phyloP scores from a whole-genome alignment of 208 protist genomes.

The Acanthamoeba triangularis region DNA sequence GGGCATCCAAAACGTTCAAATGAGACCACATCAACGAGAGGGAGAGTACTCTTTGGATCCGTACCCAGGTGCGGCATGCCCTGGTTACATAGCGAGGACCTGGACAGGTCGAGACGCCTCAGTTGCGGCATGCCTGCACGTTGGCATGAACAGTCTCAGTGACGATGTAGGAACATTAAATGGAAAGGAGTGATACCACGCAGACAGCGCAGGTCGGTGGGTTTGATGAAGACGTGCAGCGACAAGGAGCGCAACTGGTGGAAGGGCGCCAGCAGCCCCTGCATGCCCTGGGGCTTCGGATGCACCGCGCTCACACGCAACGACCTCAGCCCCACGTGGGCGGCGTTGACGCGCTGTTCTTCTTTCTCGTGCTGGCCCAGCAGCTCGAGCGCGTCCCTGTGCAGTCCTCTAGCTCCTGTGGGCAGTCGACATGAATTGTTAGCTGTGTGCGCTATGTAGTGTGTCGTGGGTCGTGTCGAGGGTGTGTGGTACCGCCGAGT shows the following conservation, averaged over 20 bases:
- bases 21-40: too few species aligned
- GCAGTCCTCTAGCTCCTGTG: background rate
- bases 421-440: too few species aligned
- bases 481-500: too few species aligned
- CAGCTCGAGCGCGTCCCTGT: background rate
- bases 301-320: background rate
- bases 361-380: background rate
- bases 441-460: too few species aligned
- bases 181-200: background rate
- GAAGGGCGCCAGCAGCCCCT: constrained; percentile 12
- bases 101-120: constrained; percentile 17
- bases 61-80: background rate
- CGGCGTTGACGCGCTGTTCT: background rate
- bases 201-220: background rate
- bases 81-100: background rate
- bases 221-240: background rate
- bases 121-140: background rate
- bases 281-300: background rate
- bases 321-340: background rate
- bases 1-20: too few species aligned
- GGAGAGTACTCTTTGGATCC: background rate
- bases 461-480: too few species aligned
- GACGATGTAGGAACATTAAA: background rate
- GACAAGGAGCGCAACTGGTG: background rate
- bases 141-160: background rate